Percentiles rank a stretch among this genome's conserved stretches.
phyloP scores from a whole-genome alignment of 2,329 filamentous ascomycete species.

The Trichoderma hamatum region DNA sequence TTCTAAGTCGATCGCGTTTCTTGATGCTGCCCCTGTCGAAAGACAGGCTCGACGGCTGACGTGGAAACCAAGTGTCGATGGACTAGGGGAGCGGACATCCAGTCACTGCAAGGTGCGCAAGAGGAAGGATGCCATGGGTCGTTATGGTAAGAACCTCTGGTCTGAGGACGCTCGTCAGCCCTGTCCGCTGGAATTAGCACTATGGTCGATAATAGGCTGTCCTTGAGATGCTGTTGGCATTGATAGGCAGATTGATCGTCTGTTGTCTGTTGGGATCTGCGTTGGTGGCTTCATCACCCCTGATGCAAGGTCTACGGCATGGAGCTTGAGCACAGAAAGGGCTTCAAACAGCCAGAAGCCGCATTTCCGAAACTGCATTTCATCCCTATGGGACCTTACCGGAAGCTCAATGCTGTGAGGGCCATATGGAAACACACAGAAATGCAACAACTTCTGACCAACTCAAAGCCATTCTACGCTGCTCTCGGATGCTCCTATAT shows the following conservation, averaged over 20 bases:
- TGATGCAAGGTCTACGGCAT: slow-evolving; percentile 29
- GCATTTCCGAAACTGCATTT: slow-evolving; percentile 39
- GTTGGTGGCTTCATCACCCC: slow-evolving; percentile 5
- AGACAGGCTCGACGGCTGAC: slow-evolving; percentile 45
- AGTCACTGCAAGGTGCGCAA: slow-evolving; percentile 60
- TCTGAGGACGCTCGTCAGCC: slow-evolving; percentile 75
- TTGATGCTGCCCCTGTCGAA: slow-evolving; percentile 51
- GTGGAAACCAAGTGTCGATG: slow-evolving; percentile 41
- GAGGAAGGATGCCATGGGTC: slow-evolving; percentile 72
- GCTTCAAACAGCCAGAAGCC: slow-evolving; percentile 53
- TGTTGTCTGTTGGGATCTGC: slow-evolving; percentile 30
- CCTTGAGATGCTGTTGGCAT: slow-evolving; percentile 39
- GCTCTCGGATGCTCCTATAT: slow-evolving; percentile 48
- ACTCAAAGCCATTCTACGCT: slow-evolving; percentile 46
- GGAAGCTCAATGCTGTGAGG: slow-evolving; percentile 49
- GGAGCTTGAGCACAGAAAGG: slow-evolving; percentile 50
- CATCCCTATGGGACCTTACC: slow-evolving; percentile 45
- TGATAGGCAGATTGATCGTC: slow-evolving; percentile 26
- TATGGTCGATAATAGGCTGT: slow-evolving; percentile 52
- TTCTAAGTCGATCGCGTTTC: slow-evolving; percentile 58
- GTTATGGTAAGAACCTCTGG: slow-evolving; percentile 72
- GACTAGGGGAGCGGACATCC: slow-evolving; percentile 58
- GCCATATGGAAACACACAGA: slow-evolving; percentile 51
- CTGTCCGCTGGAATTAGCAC: slow-evolving; percentile 64
- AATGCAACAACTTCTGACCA: slow-evolving; percentile 38